Conservation (phyloP, 257 asterid species). For the Rehmannia glutinosa region DNA sequence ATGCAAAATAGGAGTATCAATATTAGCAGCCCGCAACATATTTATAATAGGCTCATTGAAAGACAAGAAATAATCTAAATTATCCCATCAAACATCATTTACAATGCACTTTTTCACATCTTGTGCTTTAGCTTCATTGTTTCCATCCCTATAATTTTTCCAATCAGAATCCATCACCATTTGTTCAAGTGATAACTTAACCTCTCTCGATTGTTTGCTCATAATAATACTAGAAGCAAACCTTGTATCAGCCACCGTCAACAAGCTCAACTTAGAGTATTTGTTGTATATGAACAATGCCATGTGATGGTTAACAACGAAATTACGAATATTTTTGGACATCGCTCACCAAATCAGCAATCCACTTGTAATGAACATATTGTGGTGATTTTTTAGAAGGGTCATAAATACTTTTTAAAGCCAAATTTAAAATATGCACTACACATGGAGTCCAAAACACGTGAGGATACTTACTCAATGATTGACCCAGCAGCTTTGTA, state of each 20-base stretch:
- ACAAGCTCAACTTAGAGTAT: no score
- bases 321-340: no score
- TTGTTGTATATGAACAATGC: no score
- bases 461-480: neutral
- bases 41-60: neutral
- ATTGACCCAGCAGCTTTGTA: neutral
- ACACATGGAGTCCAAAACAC: neutral
- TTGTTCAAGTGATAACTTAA: neutral
- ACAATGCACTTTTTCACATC: no score
- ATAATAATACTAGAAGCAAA: no score
- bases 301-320: no score
- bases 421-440: no score
- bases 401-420: neutral
- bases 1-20: neutral
- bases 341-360: no score
- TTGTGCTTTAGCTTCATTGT: neutral
- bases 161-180: neutral
- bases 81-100: neutral
- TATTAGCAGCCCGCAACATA: neutral
- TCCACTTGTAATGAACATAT: no score
- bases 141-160: neutral
- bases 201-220: no score
- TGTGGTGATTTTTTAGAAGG: neutral
- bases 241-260: no score
- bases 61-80: neutral